These are phyloP conservation scores for Aspergillus unguis DNA, from an alignment of 2,329 filamentous ascomycete species.

Conservation along the genomic window DNA sequence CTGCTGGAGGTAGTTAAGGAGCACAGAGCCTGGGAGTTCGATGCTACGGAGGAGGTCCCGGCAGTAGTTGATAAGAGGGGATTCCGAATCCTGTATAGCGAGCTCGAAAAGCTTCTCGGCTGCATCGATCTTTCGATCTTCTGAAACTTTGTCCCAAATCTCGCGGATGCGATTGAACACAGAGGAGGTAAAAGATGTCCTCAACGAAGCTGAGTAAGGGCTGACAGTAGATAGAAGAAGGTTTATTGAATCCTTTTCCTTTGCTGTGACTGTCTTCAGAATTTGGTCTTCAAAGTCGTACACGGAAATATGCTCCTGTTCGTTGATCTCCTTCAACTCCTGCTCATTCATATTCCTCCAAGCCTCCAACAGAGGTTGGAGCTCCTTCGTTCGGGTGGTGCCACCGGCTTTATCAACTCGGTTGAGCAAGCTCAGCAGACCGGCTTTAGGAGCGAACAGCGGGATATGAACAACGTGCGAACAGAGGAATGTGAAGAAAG, in stretches of 20 bases:
- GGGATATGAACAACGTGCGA: slow-evolving; percentile 70
- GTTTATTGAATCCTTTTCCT: slow-evolving; percentile 57
- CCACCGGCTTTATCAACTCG: slow-evolving; percentile 68
- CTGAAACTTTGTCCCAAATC: slow-evolving; percentile 60
- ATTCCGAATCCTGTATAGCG: slow-evolving; percentile 31
- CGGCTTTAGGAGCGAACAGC: slow-evolving; percentile 64
- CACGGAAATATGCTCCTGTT: slow-evolving; percentile 47
- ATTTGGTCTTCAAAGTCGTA: slow-evolving; percentile 52
- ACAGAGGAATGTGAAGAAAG: slow-evolving; percentile 68
- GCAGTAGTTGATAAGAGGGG: slow-evolving; percentile 30
- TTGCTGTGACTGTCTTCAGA: slow-evolving; percentile 52
- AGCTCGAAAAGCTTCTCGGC: slow-evolving; percentile 43
- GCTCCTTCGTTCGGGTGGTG: slow-evolving; percentile 66
- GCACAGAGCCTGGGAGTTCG: slow-evolving; percentile 67
- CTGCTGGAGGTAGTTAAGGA: slow-evolving; percentile 69
- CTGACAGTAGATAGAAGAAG: slow-evolving; percentile 52
- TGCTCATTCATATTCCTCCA: slow-evolving; percentile 61
- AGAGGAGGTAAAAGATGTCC: slow-evolving; percentile 58
- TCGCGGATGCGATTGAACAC: slow-evolving; percentile 67
- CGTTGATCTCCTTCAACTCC: slow-evolving; percentile 52
- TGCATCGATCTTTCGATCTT: slow-evolving; percentile 35
- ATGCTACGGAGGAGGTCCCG: slow-evolving; percentile 70
- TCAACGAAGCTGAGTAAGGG: slow-evolving; percentile 41
- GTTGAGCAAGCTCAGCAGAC: slow-evolving; percentile 69
- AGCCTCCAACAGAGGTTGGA: slow-evolving; percentile 70